Conservation (phyloP, 495 filamentous ascomycete species). For the Xylaria castorea region DNA sequence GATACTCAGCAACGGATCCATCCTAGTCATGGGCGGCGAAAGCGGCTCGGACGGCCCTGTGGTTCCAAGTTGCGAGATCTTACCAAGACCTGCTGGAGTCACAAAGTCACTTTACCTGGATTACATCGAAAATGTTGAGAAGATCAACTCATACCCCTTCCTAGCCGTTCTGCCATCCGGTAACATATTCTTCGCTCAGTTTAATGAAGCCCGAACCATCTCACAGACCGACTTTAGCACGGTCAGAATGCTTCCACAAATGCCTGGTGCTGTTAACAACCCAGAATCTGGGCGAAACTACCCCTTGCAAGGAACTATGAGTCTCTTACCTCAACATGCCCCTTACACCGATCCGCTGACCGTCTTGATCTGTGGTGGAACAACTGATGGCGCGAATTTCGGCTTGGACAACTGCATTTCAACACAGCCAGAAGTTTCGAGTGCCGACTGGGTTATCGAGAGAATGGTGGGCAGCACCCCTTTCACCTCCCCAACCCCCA, state of each 20-base stretch:
- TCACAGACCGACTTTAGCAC: slow-evolving; percentile 49
- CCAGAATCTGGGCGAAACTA: slow-evolving; percentile 52
- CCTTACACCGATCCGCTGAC: slow-evolving; percentile 50
- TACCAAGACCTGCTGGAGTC: slow-evolving; percentile 43
- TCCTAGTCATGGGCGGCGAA: slow-evolving; percentile 58
- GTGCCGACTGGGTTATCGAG: slow-evolving; percentile 53
- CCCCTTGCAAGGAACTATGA: slow-evolving; percentile 51
- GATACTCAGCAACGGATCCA: slow-evolving; percentile 57
- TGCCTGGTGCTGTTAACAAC: slow-evolving; percentile 55
- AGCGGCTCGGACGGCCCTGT: slow-evolving; percentile 52
- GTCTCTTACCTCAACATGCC: slow-evolving; percentile 51
- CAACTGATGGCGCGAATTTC: slow-evolving; percentile 45
- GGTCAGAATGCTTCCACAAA: slow-evolving; percentile 47
- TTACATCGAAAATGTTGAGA: slow-evolving; percentile 53
- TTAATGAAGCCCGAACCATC: slow-evolving; percentile 54
- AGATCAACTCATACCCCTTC: slow-evolving; percentile 56
- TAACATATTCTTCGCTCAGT: slow-evolving; percentile 53
- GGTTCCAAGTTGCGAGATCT: slow-evolving; percentile 52
- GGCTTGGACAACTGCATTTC: slow-evolving; percentile 59
- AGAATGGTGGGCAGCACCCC: slow-evolving; percentile 44
- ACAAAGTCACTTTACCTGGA: slow-evolving; percentile 44
- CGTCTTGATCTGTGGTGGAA: slow-evolving; percentile 55
- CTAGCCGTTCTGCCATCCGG: slow-evolving; percentile 52
- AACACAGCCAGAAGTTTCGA: slow-evolving; percentile 50
- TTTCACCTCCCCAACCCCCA: not conserved